Percentiles rank a stretch among this genome's conserved stretches.
Evolutionary conservation across 2,329 filamentous ascomycete species (phyloP).

Genomic region (Xylariaceae sp.): DNA sequence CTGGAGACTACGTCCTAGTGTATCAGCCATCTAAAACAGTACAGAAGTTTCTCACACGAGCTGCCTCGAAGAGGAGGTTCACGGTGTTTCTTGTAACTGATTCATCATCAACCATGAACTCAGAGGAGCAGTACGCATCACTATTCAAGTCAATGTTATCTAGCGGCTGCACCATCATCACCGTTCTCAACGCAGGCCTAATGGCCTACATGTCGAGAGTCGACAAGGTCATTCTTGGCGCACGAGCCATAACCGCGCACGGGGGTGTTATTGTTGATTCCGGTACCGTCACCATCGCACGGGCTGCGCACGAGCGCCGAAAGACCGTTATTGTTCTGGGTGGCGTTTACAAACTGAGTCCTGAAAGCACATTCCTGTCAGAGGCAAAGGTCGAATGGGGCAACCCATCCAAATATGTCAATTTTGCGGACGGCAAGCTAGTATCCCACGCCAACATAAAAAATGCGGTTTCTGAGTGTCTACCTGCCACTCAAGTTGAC

Average conservation of each 20-base stretch:
- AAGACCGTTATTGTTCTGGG: slow-evolving; percentile 84
- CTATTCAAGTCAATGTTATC: slow-evolving; percentile 74
- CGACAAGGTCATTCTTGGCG: slow-evolving; percentile 89
- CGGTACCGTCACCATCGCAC: slow-evolving; percentile 77
- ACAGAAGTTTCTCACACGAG: slow-evolving; percentile 82
- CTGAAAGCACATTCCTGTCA: slow-evolving; percentile 78
- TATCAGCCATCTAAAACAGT: slow-evolving; percentile 82
- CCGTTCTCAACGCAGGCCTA: slow-evolving; percentile 76
- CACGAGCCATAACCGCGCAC: slow-evolving; percentile 81
- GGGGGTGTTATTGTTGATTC: slow-evolving; percentile 79
- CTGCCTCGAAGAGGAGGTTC: slow-evolving; percentile 83
- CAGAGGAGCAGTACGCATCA: slow-evolving; percentile 41
- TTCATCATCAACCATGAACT: slow-evolving; percentile 37
- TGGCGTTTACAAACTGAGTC: slow-evolving; percentile 90
- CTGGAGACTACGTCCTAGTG: slow-evolving; percentile 86
- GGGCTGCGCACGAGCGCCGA: slow-evolving; percentile 74
- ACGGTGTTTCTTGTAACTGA: slow-evolving; percentile 79
- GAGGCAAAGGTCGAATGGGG: slow-evolving; percentile 82
- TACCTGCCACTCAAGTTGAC: slow-evolving; percentile 69
- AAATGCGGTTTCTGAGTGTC: slow-evolving; percentile 76
- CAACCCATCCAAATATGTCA: slow-evolving; percentile 68
- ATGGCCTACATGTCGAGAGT: slow-evolving; percentile 93
- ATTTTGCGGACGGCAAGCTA: slow-evolving; percentile 72
- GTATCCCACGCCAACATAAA: slow-evolving; percentile 72
- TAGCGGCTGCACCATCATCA: slow-evolving; percentile 74